A percentile compares a stretch with the other conserved stretches of the same genome.
Conservation (phyloP, 768 basidiomycete species). For the Serpula lacrymans region DNA sequence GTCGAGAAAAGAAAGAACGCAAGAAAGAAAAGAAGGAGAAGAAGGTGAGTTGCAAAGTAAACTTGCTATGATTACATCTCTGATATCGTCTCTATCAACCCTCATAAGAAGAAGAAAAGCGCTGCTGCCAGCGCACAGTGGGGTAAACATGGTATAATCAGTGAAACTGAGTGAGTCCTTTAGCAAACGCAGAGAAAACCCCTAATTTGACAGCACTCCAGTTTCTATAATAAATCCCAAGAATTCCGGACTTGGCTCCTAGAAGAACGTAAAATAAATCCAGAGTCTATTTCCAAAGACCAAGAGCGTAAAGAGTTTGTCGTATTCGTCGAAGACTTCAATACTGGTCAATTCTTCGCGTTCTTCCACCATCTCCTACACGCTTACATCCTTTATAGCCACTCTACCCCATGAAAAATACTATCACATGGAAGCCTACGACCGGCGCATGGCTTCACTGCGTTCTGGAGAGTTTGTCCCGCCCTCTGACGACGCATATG, state of each 20-base stretch:
- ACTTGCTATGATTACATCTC: constrained; percentile 1
- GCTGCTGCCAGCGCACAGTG: constrained; percentile 57
- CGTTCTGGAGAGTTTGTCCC: constrained; percentile 82
- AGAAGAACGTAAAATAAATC: constrained; percentile 88
- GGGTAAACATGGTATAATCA: constrained; percentile 89
- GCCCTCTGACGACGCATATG: constrained; percentile 68
- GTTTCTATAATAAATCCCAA: constrained; percentile 76
- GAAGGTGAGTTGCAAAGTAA: constrained; percentile 46
- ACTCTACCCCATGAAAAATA: constrained; percentile 95
- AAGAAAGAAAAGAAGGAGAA: constrained; percentile 70
- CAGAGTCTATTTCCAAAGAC: constrained; percentile 84
- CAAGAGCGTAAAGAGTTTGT: constrained; percentile 83
- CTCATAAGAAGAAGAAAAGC: constrained; percentile 49
- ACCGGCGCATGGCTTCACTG: constrained; percentile 78
- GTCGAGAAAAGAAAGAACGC: constrained; percentile 48
- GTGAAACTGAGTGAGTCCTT: constrained; percentile 72
- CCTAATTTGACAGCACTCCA: constrained; percentile 27
- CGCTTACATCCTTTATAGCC: constrained; percentile 41
- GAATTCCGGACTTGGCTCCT: constrained; percentile 94
- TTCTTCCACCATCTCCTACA: constrained; percentile 1
- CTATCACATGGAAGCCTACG: constrained; percentile 86
- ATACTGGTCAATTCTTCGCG: constrained; percentile 53
- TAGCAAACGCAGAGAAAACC: constrained; percentile 3
- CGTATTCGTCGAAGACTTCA: constrained; percentile 78
- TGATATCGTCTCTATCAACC: neutral